Base-by-base conservation (phyloP, 208 protist species). In the Trypanosoma melophagium region DNA sequence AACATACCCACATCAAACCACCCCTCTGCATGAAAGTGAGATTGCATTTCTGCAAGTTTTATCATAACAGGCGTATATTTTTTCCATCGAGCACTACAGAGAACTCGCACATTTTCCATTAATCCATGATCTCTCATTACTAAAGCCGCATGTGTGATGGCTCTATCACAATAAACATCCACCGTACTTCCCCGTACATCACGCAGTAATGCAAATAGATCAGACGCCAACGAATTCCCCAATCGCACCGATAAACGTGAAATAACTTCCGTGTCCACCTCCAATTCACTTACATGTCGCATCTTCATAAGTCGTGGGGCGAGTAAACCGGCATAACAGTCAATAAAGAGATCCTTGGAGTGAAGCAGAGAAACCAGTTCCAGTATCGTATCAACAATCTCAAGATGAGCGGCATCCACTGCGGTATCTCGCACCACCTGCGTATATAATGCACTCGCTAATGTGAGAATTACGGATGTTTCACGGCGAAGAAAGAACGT, bases 301-400 rank as follows among this genome's bases (percentile, higher is more conserved):
- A 76, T 59, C 44, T 50, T 63, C 63, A 94, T 74, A 24, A 90
- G 68, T 24, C 74, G 69, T 3, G 79, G 77, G 9, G 81, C 85
- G 12, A 92, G 56, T 28, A 85, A 72, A 25, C 78, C 81, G 42
- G 79, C 80, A 28, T 87, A 83, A 41, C 74, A 78, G 19, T 72
- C 47, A 7, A 90, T 74, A 66, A 94, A 89, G 50, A 81, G 59
- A 63, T 92, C 86, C 41, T 75, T 75, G 8, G 74, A 79, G 52
- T 76, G 78, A 1, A 92, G 80, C 21, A 94, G 69, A 0, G 86
- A 82, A 40, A 74, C 77, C 47, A 94, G 79, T 25, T 87, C 83
- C n/a, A 94, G 67, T 19, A 94, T 74, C 7, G 79, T 88, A 60
- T 92, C 79, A 44, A 94, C 42, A 8, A 79, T 58, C 17, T 89